Evolutionary conservation across 306 rosid species (phyloP).

Genomic region (Phaseolus lunatus): DNA sequence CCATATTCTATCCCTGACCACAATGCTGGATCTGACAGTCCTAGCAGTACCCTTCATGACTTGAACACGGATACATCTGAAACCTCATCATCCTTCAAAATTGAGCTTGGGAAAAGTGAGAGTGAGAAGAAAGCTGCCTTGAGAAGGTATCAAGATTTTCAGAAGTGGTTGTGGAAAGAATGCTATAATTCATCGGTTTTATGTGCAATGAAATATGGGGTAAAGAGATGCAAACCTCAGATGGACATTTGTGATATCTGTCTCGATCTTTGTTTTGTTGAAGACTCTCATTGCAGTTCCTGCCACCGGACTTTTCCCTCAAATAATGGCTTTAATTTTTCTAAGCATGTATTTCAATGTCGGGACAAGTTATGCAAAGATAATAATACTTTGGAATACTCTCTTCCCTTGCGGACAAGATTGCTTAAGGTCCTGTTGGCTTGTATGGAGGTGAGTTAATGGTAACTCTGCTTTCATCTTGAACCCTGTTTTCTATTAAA

Average conservation of each 20-base stretch:
- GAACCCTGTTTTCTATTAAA: not conserved
- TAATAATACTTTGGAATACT: slow-evolving; percentile 56
- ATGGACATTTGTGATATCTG: slow-evolving; percentile 77
- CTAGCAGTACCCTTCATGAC: slow-evolving; percentile 71
- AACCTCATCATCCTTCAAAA: slow-evolving; percentile 77
- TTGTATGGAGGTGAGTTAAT: slow-evolving; percentile 75
- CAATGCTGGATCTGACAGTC: slow-evolving; percentile 67
- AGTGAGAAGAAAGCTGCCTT: slow-evolving; percentile 77
- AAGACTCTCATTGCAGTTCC: slow-evolving; percentile 79
- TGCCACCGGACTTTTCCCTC: slow-evolving; percentile 75
- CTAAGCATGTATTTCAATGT: slow-evolving; percentile 75
- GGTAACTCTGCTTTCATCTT: slow-evolving; percentile 36
- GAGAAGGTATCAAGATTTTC: slow-evolving; percentile 87
- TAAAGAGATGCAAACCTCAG: slow-evolving; percentile 72
- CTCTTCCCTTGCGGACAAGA: slow-evolving; percentile 79
- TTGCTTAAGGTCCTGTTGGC: slow-evolving; percentile 78
- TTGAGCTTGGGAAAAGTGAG: slow-evolving; percentile 83
- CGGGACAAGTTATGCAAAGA: slow-evolving; percentile 56
- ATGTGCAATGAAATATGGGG: slow-evolving; percentile 75
- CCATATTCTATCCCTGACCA: slow-evolving; percentile 53
- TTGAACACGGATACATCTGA: slow-evolving; percentile 62
- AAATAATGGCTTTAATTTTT: slow-evolving; percentile 56
- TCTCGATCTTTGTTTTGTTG: slow-evolving; percentile 65
- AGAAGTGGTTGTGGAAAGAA: slow-evolving; percentile 92
- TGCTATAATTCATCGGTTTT: slow-evolving; percentile 68